Percentiles rank a stretch among this genome's conserved stretches.
Conservation (phyloP, 2,329 filamentous ascomycete genomes). For the Camptophora hylomeconis region DNA sequence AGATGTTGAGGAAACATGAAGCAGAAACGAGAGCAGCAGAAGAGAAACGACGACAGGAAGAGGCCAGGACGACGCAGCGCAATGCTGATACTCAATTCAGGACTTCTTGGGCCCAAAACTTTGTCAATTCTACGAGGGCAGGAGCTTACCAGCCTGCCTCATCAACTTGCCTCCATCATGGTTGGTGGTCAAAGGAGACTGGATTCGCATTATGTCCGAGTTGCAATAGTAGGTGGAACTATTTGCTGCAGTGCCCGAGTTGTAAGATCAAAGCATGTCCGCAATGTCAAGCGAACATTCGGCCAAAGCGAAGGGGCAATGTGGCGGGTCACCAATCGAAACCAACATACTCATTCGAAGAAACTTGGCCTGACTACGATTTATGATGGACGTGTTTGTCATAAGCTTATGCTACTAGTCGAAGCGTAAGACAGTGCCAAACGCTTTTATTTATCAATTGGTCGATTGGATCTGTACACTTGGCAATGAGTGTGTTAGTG, state of each 20-base stretch:
- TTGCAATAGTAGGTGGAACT: slow-evolving; percentile 1
- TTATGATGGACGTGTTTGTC: no score
- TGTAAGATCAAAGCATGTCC: slow-evolving; percentile 1
- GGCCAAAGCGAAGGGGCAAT: not conserved
- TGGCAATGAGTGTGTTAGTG: no score
- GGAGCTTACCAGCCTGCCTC: not conserved
- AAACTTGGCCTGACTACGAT: no score
- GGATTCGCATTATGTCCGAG: not conserved
- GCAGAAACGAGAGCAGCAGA: slow-evolving; percentile 9
- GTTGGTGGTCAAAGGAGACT: slow-evolving; percentile 1
- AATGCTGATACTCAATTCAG: not conserved
- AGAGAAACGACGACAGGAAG: slow-evolving; percentile 8
- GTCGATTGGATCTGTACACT: no score
- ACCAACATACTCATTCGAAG: no score
- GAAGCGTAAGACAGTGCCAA: no score
- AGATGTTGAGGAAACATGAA: slow-evolving; percentile 8
- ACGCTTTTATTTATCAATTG: no score
- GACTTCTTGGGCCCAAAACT: not conserved
- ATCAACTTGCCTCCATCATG: slow-evolving; percentile 1
- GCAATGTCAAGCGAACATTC: slow-evolving; percentile 1
- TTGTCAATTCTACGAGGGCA: not conserved
- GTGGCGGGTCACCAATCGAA: no score
- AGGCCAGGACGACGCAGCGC: slow-evolving; percentile 6
- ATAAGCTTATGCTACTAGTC: no score
- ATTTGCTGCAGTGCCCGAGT: slow-evolving; percentile 1